Percentiles rank a stretch among this genome's conserved stretches.
Evolutionary conservation across 805 yeast genomes (phyloP).

Genomic region (Candida sonorensis): DNA sequence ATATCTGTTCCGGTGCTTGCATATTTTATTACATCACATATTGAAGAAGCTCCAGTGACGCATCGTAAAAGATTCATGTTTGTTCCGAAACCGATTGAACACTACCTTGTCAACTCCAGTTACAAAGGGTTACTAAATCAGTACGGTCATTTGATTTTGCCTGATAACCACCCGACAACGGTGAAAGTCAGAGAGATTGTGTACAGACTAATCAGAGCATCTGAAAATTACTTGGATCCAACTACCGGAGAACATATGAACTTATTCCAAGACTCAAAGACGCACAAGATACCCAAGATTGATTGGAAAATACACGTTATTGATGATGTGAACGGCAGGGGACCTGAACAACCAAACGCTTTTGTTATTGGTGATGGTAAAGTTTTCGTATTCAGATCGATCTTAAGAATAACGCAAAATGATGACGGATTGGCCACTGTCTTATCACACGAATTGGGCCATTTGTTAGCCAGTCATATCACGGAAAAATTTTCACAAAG

Average conservation of each 20-base stretch:
- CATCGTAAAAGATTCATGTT: constrained; percentile 66
- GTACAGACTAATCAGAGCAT: constrained; percentile 54
- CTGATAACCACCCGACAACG: constrained; percentile 56
- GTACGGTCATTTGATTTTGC: constrained; percentile 47
- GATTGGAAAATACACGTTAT: constrained; percentile 83
- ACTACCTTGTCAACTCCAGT: constrained; percentile 52
- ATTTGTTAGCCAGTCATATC: constrained; percentile 88
- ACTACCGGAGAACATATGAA: constrained; percentile 22
- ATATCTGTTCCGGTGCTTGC: constrained; percentile 29
- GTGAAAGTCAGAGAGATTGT: constrained; percentile 54
- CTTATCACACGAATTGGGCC: constrained; percentile 87
- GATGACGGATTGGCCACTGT: constrained; percentile 97
- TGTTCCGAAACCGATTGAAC: constrained; percentile 61
- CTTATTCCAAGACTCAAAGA: constrained; percentile 19
- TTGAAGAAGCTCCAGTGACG: constrained; percentile 79
- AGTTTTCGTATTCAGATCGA: constrained; percentile 80
- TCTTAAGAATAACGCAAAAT: constrained; percentile 68
- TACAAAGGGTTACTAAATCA: constrained; percentile 56
- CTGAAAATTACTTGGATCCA: constrained; percentile 34
- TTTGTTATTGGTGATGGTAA: constrained; percentile 95
- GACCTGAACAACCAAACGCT: constrained; percentile 85
- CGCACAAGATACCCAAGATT: constrained; percentile 20
- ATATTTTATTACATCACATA: constrained; percentile 40
- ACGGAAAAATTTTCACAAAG: constrained; percentile 74
- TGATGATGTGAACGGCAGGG: constrained; percentile 44